These are phyloP conservation scores for Gyrodon lividus DNA, from an alignment of 768 basidiomycete species.

Conservation along the genomic window DNA sequence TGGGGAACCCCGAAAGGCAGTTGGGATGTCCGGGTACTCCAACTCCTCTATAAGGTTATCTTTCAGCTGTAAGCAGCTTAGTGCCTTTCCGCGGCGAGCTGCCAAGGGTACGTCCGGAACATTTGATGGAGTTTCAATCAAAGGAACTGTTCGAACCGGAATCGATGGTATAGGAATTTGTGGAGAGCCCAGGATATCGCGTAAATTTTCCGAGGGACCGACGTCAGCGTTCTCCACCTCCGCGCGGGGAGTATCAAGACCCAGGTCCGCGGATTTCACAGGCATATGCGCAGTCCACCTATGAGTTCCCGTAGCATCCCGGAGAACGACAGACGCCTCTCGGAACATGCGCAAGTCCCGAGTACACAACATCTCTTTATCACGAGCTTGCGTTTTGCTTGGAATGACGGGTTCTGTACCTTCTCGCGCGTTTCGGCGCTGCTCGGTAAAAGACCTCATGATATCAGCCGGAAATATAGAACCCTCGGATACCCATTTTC, in stretches of 20 bases:
- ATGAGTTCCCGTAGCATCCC: conserved; percentile 1
- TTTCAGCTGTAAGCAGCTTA: conserved; percentile 28
- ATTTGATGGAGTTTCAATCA: neutral
- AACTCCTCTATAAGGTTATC: conserved; percentile 13
- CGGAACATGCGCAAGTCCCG: neutral
- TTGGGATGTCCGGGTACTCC: conserved; percentile 43
- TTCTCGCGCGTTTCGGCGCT: conserved; percentile 1
- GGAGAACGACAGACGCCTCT: conserved; percentile 2
- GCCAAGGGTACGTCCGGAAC: conserved; percentile 31
- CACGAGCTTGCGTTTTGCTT: neutral
- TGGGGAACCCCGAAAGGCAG: conserved; percentile 41
- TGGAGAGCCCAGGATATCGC: conserved; percentile 1
- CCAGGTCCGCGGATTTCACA: conserved; percentile 10
- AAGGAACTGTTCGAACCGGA: neutral
- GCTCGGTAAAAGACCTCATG: conserved; percentile 6
- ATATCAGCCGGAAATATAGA: conserved; percentile 26
- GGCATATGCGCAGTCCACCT: neutral
- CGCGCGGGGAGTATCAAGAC: conserved; percentile 3
- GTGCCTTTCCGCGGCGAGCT: conserved; percentile 38
- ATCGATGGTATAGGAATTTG: neutral
- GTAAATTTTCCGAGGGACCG: neutral
- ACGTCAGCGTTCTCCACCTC: neutral
- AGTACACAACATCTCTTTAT: conserved; percentile 1
- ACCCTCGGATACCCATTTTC: conserved; percentile 31
- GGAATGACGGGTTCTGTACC: neutral